Conservation (phyloP, 2,329 filamentous ascomycete species). For the Xylariaceae sp. region DNA sequence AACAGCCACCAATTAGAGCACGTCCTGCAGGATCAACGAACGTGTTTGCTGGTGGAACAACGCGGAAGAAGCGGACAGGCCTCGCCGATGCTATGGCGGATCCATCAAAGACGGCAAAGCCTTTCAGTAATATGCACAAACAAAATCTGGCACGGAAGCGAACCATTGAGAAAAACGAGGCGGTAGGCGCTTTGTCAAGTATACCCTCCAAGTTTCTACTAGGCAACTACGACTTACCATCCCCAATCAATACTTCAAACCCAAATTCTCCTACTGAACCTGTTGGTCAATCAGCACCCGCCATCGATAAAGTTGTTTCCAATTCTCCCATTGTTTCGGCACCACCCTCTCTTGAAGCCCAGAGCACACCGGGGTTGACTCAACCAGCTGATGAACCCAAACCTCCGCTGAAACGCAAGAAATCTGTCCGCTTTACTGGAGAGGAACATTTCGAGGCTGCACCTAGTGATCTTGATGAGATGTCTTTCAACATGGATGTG, state of each 20-base stretch:
- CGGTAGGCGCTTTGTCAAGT: constrained; percentile 35
- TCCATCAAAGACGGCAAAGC: constrained; percentile 38
- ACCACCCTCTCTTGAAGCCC: background rate
- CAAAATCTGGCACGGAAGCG: constrained; percentile 41
- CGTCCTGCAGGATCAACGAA: constrained; percentile 32
- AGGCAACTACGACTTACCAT: constrained; percentile 16
- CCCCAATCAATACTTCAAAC: constrained; percentile 6
- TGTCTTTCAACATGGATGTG: background rate
- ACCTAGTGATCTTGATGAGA: background rate
- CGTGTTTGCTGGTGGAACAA: constrained; percentile 46
- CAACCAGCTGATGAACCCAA: constrained; percentile 1
- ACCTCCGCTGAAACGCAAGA: constrained; percentile 31
- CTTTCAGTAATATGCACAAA: constrained; percentile 39
- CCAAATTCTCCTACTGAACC: constrained; percentile 2
- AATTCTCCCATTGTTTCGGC: background rate
- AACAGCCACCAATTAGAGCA: constrained; percentile 4
- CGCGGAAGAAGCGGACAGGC: constrained; percentile 34
- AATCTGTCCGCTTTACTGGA: constrained; percentile 38
- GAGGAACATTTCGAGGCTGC: constrained; percentile 13
- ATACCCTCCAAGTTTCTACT: constrained; percentile 31
- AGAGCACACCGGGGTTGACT: constrained; percentile 2
- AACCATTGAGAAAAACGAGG: constrained; percentile 44
- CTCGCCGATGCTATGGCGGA: constrained; percentile 42
- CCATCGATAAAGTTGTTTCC: background rate
- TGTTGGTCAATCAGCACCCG: background rate